Evolutionary conservation across 108 stramenopile species (phyloP).

Genomic region (Pseudonitzschia multistriata): DNA sequence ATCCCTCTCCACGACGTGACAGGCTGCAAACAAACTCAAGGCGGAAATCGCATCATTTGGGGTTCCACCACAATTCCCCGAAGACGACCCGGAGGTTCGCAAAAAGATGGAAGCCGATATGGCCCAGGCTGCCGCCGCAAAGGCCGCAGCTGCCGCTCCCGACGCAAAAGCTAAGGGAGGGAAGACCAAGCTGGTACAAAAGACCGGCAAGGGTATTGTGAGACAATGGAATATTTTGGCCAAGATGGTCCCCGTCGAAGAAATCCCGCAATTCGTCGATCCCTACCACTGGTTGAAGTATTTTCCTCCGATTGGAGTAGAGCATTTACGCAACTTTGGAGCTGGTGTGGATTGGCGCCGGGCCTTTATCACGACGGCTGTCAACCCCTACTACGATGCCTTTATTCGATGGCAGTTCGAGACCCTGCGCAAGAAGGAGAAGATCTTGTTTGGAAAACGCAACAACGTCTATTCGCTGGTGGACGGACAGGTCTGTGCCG

Average conservation of each 20-base stretch:
- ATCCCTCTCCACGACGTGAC: neutral
- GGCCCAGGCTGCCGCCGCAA: constrained; percentile 55
- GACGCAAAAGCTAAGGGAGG: constrained; percentile 88
- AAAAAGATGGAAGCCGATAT: constrained; percentile 82
- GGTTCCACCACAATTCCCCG: constrained; percentile 87
- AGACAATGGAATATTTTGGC: constrained; percentile 94
- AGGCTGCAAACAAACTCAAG: constrained; percentile 98
- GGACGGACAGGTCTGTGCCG: constrained; percentile 98
- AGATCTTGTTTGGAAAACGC: constrained; percentile 92
- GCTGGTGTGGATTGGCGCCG: constrained; percentile 95
- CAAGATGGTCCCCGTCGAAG: constrained; percentile 75
- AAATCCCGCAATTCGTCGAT: constrained; percentile 89
- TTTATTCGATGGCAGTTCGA: constrained; percentile 97
- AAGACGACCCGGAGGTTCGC: constrained; percentile 83
- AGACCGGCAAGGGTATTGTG: constrained; percentile 91
- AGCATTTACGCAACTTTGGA: constrained; percentile 91
- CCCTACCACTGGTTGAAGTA: constrained; percentile 93
- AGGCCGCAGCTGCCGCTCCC: constrained; percentile 40
- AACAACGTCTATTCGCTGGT: constrained; percentile 94
- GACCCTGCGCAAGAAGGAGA: constrained; percentile 70
- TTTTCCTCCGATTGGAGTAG: constrained; percentile 94
- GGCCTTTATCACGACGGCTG: constrained; percentile 95
- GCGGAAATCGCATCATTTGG: constrained; percentile 88
- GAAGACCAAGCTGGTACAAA: constrained; percentile 87
- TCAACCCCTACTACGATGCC: constrained; percentile 97